A percentile compares a stretch with the other conserved stretches of the same genome.
Conservation (phyloP, 1,284 basidiomycete species). For the Ustilago cynodontis region DNA sequence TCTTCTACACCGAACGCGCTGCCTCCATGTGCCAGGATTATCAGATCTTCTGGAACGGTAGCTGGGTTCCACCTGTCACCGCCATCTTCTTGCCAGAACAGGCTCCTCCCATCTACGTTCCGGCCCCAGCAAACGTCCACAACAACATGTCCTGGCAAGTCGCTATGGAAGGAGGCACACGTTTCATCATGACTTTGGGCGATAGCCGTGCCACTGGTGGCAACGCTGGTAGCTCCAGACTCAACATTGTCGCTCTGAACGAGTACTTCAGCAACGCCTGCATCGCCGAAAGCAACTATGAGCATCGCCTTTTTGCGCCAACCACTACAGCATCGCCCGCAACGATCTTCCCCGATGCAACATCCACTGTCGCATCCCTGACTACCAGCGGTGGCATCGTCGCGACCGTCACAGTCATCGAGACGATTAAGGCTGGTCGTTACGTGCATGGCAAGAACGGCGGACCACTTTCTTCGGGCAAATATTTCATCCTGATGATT, state of each 20-base stretch:
- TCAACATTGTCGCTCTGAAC: conserved; percentile 47
- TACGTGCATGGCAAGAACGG: conserved; percentile 10
- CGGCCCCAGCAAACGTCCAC: conserved; percentile 1
- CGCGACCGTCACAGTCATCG: conserved; percentile 42
- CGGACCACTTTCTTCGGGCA: conserved; percentile 17
- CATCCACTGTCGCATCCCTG: conserved; percentile 39
- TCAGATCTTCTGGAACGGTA: conserved; percentile 42
- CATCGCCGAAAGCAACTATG: conserved; percentile 10
- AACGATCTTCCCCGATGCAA: conserved; percentile 49
- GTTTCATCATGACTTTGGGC: conserved; percentile 48
- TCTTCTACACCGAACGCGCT: conserved; percentile 36
- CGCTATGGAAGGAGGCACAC: conserved; percentile 41
- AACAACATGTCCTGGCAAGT: conserved; percentile 37
- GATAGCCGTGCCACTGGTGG: conserved; percentile 27
- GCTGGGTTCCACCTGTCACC: conserved; percentile 29
- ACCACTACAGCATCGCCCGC: conserved; percentile 34
- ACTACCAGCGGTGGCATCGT: conserved; percentile 47
- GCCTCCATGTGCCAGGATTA: conserved; percentile 43
- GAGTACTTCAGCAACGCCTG: conserved; percentile 46
- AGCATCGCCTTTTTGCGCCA: conserved; percentile 30
- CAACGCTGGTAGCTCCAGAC: conserved; percentile 47
- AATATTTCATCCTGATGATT: conserved; percentile 40
- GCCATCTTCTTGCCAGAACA: conserved; percentile 47
- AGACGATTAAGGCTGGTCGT: conserved; percentile 48
- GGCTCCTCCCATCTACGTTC: conserved; percentile 46